Evolutionary conservation across 257 asterid species (phyloP), one percentile per base, ranked within the genome.

Genomic region (Nicotiana noctiflora): DNA sequence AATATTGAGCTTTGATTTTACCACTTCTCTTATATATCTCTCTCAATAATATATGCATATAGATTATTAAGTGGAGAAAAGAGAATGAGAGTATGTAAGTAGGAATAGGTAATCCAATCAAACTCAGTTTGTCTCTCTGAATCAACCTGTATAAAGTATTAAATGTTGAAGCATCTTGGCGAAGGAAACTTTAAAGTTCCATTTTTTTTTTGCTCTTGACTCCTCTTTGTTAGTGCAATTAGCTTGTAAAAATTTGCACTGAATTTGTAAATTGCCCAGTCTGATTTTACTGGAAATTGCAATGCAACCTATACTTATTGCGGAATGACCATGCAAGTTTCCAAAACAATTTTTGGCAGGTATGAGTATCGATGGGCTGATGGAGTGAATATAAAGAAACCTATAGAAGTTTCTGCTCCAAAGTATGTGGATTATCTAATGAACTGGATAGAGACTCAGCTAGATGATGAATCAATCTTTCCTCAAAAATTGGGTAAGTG

Each of bases 341-440:
- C 18, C 18, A 51, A 13, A 0, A 51, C 56, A 55, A 17, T 6
- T 11, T n/a, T 67, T 51, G 77, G 76, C 84, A 92, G 97, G 90
- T 92, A 89, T 3, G 97, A 93, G 87, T 93, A 93, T 81, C 89
- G 98, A 83, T 93, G 98, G 98, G 98, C 98, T 18, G 98, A 93
- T 79, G 98, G 98, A 31, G 92, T 93, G 56, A 89, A 82, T 81
- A 92, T 93, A 62, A 92, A 93, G 89, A 93, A 93, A 84, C 98
- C 97, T 4, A 92, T 93, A 6, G 97, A 90, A 83, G 98, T 93
- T 84, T 92, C 98, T 79, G 97, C 98, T 80, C 97, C 97, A 25
- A 93, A 93, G 80, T 93, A 93, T 85, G 97, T 93, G 15, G 98
- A 93, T 79, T 93, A 93, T 82, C 85, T 93, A 80, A 93, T 93